Base-by-base conservation (phyloP, 1,284 basidiomycete genomes). In the Cryptococcus deneoformans region DNA sequence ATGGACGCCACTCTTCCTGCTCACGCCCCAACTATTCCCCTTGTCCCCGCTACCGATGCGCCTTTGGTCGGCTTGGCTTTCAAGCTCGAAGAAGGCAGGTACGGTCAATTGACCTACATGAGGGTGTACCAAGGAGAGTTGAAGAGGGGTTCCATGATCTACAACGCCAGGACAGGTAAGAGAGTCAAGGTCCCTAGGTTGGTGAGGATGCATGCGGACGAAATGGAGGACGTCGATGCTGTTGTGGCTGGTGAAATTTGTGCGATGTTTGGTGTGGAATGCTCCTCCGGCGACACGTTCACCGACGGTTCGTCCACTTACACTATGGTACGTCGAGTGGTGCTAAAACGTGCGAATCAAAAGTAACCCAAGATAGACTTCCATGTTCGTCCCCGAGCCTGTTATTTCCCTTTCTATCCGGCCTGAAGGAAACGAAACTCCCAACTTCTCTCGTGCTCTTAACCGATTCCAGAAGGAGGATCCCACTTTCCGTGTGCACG, bases 231-330 rank as follows among this genome's bases (percentile, higher is more conserved):
- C 69, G 89, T 99, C 58, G 89, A 95, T 47, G 85, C 86, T 42
- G 90, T 99, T 66, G 92, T 92, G 0, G 91, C 95, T n/a, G 96
- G 96, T 56, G 96, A 99, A 82, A 99, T 99, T 64, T 99, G 96
- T 73, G 96, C 96, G 53, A 98, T 97, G 80, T 99, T 99, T 68
- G 96, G 96, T 71, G 93, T 99, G 50, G 96, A 99, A 67, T 99
- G 96, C 77, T 93, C 94, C 0, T 92, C 92, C 14, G 96, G 96
- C 42, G 96, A 99, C 79, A 98, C 96, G 0, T 99, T 99, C 79
- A 98, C 92, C 0, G 92, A 95, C 74, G 92, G 93, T 11, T 84
- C 87, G 4, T 88, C 89, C 0, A 86, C 82, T 42, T 91, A 86
- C 78, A 90, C 92, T 0, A 95, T 96, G 93, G 91, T 90, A 50